These are phyloP conservation scores for Vitis hybrid DNA, from an alignment of 177 flowering plant genomes.

Conservation along the genomic window DNA sequence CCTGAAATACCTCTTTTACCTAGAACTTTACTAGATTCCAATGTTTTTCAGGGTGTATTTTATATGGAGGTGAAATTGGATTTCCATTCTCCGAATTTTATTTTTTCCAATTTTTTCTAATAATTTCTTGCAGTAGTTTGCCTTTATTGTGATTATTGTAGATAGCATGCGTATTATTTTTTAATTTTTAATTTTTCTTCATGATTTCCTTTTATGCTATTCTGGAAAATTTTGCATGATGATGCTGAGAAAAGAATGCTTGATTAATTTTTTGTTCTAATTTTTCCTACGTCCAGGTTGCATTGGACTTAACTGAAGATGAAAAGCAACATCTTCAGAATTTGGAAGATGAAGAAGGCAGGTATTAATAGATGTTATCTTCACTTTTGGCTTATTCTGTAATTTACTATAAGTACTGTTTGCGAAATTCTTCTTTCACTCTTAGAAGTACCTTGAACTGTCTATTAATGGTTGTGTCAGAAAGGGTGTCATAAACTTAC, in stretches of 20 bases:
- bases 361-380: conserved; percentile 36
- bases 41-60: neutral
- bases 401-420: neutral
- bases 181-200: no score
- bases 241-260: neutral
- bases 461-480: no score
- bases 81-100: no score
- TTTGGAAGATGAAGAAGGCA: conserved; percentile 45
- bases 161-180: no score
- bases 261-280: neutral
- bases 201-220: no score
- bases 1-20: no score
- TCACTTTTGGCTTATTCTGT: neutral
- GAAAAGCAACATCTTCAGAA: conserved; percentile 56
- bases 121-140: no score
- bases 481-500: no score
- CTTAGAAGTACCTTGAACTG: no score
- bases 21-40: no score
- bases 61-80: neutral
- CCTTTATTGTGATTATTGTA: no score
- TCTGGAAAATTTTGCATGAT: neutral
- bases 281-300: conserved; percentile 48
- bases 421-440: neutral
- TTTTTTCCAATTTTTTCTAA: no score
- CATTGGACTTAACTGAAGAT: conserved; percentile 77